Percentiles rank a stretch among this genome's conserved stretches.
These are phyloP conservation scores for Globisporangium spiculum DNA, from an alignment of 352 stramenopile species.

Conservation along the genomic window DNA sequence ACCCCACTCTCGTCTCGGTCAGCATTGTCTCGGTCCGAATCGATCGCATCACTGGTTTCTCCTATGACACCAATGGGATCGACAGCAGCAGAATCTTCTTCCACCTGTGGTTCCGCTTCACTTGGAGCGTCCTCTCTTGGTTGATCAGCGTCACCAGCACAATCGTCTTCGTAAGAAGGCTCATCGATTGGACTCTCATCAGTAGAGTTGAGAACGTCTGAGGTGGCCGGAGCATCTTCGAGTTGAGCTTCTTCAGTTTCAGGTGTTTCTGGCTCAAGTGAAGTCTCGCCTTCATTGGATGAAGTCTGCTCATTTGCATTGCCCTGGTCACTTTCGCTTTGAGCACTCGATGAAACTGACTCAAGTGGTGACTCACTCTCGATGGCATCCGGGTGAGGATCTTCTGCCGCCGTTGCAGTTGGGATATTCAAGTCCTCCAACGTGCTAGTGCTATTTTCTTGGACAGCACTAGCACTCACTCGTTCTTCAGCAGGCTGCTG, in stretches of 20 bases:
- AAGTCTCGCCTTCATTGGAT: neutral
- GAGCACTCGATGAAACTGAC: neutral
- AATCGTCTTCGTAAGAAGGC: constrained; percentile 3
- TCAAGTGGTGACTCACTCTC: neutral
- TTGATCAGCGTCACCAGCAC: neutral
- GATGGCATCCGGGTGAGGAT: neutral
- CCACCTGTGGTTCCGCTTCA: neutral
- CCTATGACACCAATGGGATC: neutral
- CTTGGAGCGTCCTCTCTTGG: neutral
- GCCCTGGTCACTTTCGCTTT: neutral
- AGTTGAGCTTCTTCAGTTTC: neutral
- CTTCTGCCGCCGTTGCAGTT: neutral
- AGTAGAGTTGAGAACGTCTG: neutral
- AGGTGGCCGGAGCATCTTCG: neutral
- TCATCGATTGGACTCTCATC: neutral
- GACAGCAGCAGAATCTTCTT: neutral
- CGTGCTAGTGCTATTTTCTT: neutral
- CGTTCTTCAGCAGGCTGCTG: neutral
- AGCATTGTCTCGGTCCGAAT: too few relatives aligned
- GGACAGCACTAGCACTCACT: neutral
- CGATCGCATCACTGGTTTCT: neutral
- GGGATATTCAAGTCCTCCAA: neutral
- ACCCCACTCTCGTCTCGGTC: too few relatives aligned
- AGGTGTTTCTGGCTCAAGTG: neutral
- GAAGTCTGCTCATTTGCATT: neutral